A percentile compares a stretch with the other conserved stretches of the same genome.
Evolutionary conservation across 768 basidiomycete species (phyloP).

Genomic region (Mycena alexandri): DNA sequence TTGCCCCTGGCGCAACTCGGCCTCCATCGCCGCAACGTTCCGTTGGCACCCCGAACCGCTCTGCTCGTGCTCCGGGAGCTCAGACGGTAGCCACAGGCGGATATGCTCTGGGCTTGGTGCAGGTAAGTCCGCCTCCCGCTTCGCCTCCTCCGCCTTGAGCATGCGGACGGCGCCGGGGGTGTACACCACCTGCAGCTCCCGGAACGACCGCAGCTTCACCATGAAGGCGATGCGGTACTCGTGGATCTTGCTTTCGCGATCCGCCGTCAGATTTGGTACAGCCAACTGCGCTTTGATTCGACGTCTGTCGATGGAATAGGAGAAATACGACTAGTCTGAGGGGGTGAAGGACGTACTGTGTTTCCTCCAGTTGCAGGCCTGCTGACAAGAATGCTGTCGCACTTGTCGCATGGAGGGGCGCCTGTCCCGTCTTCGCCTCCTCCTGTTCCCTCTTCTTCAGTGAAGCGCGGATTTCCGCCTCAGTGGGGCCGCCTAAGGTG

Average conservation of each 20-base stretch:
- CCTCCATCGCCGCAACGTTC: no score
- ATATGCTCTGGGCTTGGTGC: neutral
- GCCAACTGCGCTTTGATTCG: neutral
- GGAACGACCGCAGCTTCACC: constrained; percentile 3
- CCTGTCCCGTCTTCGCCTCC: neutral
- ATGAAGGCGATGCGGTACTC: constrained; percentile 6
- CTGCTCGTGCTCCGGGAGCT: neutral
- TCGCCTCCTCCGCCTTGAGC: neutral
- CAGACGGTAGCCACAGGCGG: neutral
- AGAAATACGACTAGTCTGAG: neutral
- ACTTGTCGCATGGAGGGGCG: constrained; percentile 8
- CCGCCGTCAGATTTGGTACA: neutral
- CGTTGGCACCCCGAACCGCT: no score
- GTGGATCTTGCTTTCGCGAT: constrained; percentile 5
- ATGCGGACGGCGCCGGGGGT: neutral
- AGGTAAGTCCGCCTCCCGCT: neutral
- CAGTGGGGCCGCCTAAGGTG: neutral
- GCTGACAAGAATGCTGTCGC: constrained; percentile 17
- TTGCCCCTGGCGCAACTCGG: no score
- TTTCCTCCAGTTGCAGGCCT: constrained; percentile 22
- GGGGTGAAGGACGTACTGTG: constrained; percentile 6
- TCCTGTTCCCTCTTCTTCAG: constrained; percentile 16
- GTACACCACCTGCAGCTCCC: constrained; percentile 2
- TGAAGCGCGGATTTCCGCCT: constrained; percentile 15
- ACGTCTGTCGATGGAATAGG: neutral